A percentile compares a stretch with the other conserved stretches of the same genome.
Conservation (phyloP, 768 basidiomycete genomes). For the Lentinus brumalis region DNA sequence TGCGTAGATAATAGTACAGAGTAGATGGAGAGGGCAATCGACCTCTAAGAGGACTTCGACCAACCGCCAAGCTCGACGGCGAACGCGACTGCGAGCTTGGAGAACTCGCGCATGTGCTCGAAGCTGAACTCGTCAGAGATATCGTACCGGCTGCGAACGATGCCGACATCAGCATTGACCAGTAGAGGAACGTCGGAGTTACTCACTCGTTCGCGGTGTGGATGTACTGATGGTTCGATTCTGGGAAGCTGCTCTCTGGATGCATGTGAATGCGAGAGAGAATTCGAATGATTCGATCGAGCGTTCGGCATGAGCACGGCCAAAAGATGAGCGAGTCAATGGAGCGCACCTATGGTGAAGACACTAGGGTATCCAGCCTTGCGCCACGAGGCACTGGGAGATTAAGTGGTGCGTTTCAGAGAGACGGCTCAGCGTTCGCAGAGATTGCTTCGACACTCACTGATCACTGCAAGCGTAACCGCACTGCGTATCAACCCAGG, state of each 20-base stretch:
- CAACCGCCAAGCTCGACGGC: conserved; percentile 54
- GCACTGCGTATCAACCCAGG: conserved; percentile 86
- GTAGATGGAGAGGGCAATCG: not conserved
- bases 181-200: conserved; percentile 9
- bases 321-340: conserved; percentile 14
- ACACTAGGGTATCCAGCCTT: conserved; percentile 85
- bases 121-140: conserved; percentile 90
- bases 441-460: conserved; percentile 43
- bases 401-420: conserved; percentile 25
- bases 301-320: conserved; percentile 8
- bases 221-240: conserved; percentile 76
- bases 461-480: conserved; percentile 96
- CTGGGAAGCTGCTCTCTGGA: conserved; percentile 67
- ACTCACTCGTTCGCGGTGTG: conserved; percentile 80
- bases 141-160: conserved; percentile 67
- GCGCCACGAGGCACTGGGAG: conserved; percentile 72
- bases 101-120: conserved; percentile 76
- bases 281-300: conserved; percentile 3
- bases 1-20: conserved; percentile 1
- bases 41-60: conserved; percentile 30
- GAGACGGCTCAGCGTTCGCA: conserved; percentile 23
- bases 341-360: conserved; percentile 74
- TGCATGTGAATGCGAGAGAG: conserved; percentile 14
- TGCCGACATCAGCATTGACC: conserved; percentile 18
- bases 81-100: conserved; percentile 55